Evolutionary conservation across 106 monocot genomes (phyloP), one percentile per base, ranked within the genome.

Genomic region (Xerophyta viscosa): DNA sequence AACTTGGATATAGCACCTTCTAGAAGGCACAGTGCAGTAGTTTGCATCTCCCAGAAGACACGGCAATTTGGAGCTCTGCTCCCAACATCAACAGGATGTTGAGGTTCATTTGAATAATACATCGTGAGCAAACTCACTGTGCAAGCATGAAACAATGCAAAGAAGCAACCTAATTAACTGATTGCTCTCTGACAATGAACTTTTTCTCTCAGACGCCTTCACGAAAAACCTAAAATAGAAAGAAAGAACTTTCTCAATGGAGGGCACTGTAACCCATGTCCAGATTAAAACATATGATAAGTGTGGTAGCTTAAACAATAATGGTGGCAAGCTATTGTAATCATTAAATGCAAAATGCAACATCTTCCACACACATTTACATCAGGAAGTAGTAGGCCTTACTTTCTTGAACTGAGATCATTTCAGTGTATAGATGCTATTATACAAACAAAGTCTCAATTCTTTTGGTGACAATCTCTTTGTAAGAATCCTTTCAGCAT

Each of bases 21-120:
- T 39, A 88, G 62, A 61, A 75, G 56, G n/a, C 64, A 73, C 37
- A 88, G 73, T 63, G 71, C 63, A 76, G 63, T 62, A 18, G 66
- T 71, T 57, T 96, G 78, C 66, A 82, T 63, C 67, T 96, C 88
- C 81, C 70, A 82, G 29, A 85, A 36, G 28, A 18, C 72, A 15
- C 44, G 64, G 46, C 28, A 48, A 52, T 51, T 74, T 15, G 62
- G 8, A 37, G 62, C 59, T 63, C 20, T 44, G 27, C 9, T 52
- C 46, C 52, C 68, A 61, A 24, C 24, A 62, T 64, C 49, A 50
- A 30, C 24, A 61, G 41, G 37, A 19, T 12, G 29, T 24, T 46
- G 36, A 26, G 26, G 18, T 8, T 21, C 60, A 81, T 51, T 61
- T 41, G 71, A 64, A 37, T 65, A 59, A 44, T 68, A 60, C 0